phyloP scores from a whole-genome alignment of 352 stramenopile genomes.

The Phytophthora colocasiae region DNA sequence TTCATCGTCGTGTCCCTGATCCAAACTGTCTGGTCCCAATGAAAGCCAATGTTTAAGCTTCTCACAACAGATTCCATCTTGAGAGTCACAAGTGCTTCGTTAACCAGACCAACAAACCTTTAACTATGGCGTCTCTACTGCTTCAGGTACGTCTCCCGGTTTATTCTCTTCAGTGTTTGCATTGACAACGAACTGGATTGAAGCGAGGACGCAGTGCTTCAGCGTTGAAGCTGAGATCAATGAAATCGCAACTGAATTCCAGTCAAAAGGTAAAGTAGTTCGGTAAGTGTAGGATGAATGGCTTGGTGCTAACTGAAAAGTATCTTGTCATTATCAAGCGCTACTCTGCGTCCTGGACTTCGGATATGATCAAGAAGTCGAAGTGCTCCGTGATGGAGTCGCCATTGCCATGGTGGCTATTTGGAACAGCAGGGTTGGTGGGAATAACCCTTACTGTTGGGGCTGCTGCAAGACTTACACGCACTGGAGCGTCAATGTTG shows the following conservation, averaged over 20 bases:
- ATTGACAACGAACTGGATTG: constrained; percentile 1
- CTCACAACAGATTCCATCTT: constrained; percentile 25
- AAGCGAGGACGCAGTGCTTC: constrained; percentile 22
- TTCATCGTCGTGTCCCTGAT: constrained; percentile 10
- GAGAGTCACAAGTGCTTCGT: background rate
- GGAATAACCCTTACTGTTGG: constrained; percentile 97
- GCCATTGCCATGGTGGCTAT: constrained; percentile 92
- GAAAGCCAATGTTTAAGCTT: background rate
- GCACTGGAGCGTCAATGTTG: constrained; percentile 94
- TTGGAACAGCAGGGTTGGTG: constrained; percentile 91
- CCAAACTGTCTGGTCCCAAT: constrained; percentile 22
- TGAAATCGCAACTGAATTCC: constrained; percentile 8
- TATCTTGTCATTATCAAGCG: constrained; percentile 18
- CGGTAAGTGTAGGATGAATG: background rate
- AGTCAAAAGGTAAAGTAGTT: constrained; percentile 23
- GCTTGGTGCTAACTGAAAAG: background rate
- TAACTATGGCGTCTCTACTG: constrained; percentile 29
- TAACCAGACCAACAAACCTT: background rate
- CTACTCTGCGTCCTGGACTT: constrained; percentile 37
- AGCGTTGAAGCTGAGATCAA: constrained; percentile 4
- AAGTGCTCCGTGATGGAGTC: constrained; percentile 48
- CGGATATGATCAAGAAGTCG: constrained; percentile 35
- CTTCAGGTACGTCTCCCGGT: constrained; percentile 22
- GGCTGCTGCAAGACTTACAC: constrained; percentile 95
- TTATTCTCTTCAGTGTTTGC: background rate